Conservation (phyloP, 2,329 filamentous ascomycete genomes). For the Aureobasidium sp. region DNA sequence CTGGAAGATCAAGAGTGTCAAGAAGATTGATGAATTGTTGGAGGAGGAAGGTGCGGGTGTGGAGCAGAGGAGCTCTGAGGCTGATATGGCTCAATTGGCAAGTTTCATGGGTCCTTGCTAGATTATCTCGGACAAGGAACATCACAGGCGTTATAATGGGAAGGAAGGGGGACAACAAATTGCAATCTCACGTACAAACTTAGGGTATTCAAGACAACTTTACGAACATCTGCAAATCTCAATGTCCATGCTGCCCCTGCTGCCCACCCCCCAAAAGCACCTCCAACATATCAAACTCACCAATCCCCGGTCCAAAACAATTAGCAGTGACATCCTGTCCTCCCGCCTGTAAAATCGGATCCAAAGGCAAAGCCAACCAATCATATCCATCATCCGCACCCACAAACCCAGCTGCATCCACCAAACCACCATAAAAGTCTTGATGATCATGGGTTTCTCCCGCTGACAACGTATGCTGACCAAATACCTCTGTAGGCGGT, state of each 20-base stretch:
- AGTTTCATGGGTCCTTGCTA: conserved; percentile 11
- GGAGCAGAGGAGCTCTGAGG: not conserved
- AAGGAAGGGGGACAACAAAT: too few relatives aligned
- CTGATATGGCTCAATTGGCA: conserved; percentile 1
- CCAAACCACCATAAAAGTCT: not conserved
- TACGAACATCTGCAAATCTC: not conserved
- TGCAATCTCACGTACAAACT: too few relatives aligned
- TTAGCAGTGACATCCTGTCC: conserved; percentile 49
- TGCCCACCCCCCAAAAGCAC: conserved; percentile 27
- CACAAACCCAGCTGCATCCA: conserved; percentile 11
- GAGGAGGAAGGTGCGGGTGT: conserved; percentile 28
- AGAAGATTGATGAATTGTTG: conserved; percentile 56
- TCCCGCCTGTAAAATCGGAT: conserved; percentile 50
- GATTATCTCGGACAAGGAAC: too few relatives aligned
- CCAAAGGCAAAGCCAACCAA: conserved; percentile 54
- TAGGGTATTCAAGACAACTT: too few relatives aligned
- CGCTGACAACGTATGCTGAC: too few relatives aligned
- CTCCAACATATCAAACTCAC: conserved; percentile 44
- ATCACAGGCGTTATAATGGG: too few relatives aligned
- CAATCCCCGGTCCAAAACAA: conserved; percentile 56
- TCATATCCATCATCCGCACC: conserved; percentile 26
- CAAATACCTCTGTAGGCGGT: conserved; percentile 26
- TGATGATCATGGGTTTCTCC: not conserved
- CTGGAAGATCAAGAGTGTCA: conserved; percentile 63
- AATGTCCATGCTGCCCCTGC: not conserved